Conservation (phyloP, 208 protist species). For the Kentomonas sorsogonicus region DNA sequence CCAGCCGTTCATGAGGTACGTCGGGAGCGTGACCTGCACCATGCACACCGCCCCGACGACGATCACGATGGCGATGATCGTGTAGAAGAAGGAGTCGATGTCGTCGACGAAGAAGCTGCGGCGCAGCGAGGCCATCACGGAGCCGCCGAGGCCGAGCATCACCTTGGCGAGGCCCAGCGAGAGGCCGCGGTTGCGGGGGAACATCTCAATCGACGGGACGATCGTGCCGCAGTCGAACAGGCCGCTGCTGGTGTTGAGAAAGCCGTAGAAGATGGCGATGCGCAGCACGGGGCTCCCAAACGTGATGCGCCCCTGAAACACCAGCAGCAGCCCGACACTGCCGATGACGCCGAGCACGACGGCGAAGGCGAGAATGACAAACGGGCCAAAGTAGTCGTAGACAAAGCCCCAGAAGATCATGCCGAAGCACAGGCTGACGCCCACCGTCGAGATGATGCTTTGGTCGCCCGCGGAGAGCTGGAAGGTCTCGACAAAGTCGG, state of each 20-base stretch:
- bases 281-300: constrained; percentile 37
- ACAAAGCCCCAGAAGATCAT: constrained; percentile 57
- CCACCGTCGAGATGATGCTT: constrained; percentile 57
- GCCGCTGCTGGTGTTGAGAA: constrained; percentile 46
- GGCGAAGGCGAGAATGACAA: constrained; percentile 30
- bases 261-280: constrained; percentile 58
- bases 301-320: constrained; percentile 30
- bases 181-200: constrained; percentile 62
- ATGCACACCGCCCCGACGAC: constrained; percentile 32
- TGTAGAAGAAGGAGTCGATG: constrained; percentile 50
- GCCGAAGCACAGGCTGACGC: constrained; percentile 60
- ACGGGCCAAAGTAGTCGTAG: constrained; percentile 48
- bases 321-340: constrained; percentile 25
- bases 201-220: constrained; percentile 44
- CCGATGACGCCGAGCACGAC: constrained; percentile 26
- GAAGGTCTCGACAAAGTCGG: constrained; percentile 31
- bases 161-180: constrained; percentile 61
- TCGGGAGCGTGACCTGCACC: constrained; percentile 50
- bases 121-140: constrained; percentile 35
- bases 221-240: constrained; percentile 43
- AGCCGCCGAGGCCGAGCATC: constrained; percentile 65
- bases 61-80: constrained; percentile 39
- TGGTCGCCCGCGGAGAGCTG: constrained; percentile 41
- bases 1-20: constrained; percentile 64
- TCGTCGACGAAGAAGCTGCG: constrained; percentile 40